These are phyloP conservation scores for Akanthomyces muscarius DNA, from an alignment of 2,329 filamentous ascomycete species.

Conservation along the genomic window DNA sequence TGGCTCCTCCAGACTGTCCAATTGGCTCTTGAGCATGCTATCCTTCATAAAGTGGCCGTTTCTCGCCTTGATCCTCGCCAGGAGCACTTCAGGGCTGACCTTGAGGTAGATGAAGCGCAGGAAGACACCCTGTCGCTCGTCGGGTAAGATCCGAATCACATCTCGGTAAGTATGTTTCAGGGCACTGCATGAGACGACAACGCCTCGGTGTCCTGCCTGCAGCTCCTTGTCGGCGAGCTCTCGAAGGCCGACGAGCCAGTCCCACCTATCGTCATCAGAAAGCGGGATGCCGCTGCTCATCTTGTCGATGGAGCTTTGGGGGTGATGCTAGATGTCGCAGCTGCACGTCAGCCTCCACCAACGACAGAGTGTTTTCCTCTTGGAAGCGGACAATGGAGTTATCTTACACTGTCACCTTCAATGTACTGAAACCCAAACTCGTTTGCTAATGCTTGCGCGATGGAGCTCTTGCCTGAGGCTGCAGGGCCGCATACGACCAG, in stretches of 20 bases:
- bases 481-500: slow-evolving; percentile 17
- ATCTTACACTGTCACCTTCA: slow-evolving; percentile 52
- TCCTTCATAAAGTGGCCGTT: slow-evolving; percentile 68
- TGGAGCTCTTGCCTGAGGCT: slow-evolving; percentile 15
- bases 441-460: slow-evolving; percentile 9
- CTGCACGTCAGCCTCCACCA: slow-evolving; percentile 1
- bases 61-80: slow-evolving; percentile 56
- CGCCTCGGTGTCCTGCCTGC: slow-evolving; percentile 19
- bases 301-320: slow-evolving; percentile 57
- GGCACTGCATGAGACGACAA: slow-evolving; percentile 63
- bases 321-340: slow-evolving; percentile 39
- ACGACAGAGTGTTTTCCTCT: too few species aligned
- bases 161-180: slow-evolving; percentile 68
- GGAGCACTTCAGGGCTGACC: slow-evolving; percentile 52
- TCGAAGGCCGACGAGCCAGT: slow-evolving; percentile 59
- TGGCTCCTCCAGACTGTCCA: slow-evolving; percentile 61
- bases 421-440: slow-evolving; percentile 33
- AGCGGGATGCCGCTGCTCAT: slow-evolving; percentile 61
- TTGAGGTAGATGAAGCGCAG: slow-evolving; percentile 65
- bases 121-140: slow-evolving; percentile 44
- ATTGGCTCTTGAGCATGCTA: slow-evolving; percentile 63
- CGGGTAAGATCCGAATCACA: slow-evolving; percentile 50
- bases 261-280: slow-evolving; percentile 66
- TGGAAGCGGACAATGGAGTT: neutral
- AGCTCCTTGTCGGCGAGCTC: slow-evolving; percentile 27